These are phyloP conservation scores for Clitopilus passeckerianus DNA, from an alignment of 768 basidiomycete species.

Conservation along the genomic window DNA sequence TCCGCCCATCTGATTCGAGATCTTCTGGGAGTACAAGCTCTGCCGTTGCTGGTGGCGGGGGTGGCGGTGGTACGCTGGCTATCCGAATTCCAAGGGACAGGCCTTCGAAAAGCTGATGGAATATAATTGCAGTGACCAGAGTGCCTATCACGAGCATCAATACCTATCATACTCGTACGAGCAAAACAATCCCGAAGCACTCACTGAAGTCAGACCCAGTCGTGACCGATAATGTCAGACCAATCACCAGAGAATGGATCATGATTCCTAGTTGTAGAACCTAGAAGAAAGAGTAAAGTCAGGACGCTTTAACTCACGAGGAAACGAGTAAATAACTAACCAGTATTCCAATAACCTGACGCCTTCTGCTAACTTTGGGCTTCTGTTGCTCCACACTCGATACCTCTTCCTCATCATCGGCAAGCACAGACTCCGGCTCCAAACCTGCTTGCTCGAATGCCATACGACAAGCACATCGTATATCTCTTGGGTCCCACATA, in stretches of 20 bases:
- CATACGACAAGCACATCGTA: conserved; percentile 13
- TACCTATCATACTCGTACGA: neutral
- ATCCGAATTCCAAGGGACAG: conserved; percentile 80
- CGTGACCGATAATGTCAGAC: conserved; percentile 69
- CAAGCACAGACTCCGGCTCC: conserved; percentile 1
- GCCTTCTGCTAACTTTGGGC: conserved; percentile 40
- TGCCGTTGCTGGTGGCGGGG: neutral
- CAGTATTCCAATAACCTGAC: conserved; percentile 72
- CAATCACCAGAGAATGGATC: conserved; percentile 80
- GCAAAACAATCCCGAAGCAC: conserved; percentile 17
- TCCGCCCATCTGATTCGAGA: neutral
- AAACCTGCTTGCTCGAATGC: conserved; percentile 1
- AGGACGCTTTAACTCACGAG: neutral
- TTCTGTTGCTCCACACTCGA: conserved; percentile 13
- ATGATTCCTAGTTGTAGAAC: conserved; percentile 82
- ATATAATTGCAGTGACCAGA: conserved; percentile 67
- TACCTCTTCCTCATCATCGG: conserved; percentile 11
- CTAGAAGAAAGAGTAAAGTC: conserved; percentile 25
- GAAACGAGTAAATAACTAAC: conserved; percentile 24
- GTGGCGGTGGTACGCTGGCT: conserved; percentile 53
- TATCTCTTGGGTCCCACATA: conserved; percentile 3
- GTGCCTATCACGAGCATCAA: conserved; percentile 39
- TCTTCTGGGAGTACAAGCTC: neutral
- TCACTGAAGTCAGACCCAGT: conserved; percentile 66
- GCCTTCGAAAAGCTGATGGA: conserved; percentile 84